Percentiles rank a stretch among this genome's conserved stretches.
phyloP scores from a whole-genome alignment of 108 stramenopile genomes.

The Discostella stelligeroides region DNA sequence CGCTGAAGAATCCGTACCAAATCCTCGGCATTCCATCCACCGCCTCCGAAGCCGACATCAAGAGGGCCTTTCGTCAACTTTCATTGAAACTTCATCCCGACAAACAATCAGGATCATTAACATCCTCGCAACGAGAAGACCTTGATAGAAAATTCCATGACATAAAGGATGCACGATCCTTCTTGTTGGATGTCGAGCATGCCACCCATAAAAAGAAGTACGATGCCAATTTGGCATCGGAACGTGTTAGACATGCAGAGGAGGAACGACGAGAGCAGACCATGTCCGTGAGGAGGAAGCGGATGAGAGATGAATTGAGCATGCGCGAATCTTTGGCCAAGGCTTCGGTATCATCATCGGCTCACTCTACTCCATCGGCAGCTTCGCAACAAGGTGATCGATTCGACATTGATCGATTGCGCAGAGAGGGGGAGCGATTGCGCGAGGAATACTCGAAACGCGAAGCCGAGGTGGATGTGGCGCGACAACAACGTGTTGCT shows the following conservation, averaged over 20 bases:
- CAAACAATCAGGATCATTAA: slow-evolving; percentile 72
- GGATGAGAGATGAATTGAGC: slow-evolving; percentile 71
- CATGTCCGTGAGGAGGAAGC: slow-evolving; percentile 72
- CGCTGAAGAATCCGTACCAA: slow-evolving; percentile 69
- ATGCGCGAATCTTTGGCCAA: slow-evolving; percentile 59
- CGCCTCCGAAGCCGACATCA: slow-evolving; percentile 69
- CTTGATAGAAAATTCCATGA: slow-evolving; percentile 60
- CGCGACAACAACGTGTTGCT: slow-evolving; percentile 35
- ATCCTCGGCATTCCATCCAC: slow-evolving; percentile 55
- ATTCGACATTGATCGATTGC: slow-evolving; percentile 59
- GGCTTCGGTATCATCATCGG: not conserved
- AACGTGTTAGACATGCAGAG: slow-evolving; percentile 52
- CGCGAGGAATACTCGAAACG: slow-evolving; percentile 63
- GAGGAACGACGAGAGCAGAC: slow-evolving; percentile 64
- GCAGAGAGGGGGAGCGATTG: slow-evolving; percentile 64
- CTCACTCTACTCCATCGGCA: too few species aligned
- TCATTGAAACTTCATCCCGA: slow-evolving; percentile 91
- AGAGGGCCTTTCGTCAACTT: slow-evolving; percentile 75
- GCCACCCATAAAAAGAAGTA: slow-evolving; percentile 57
- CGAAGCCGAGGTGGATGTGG: slow-evolving; percentile 47
- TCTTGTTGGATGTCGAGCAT: slow-evolving; percentile 67
- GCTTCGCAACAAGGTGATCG: slow-evolving; percentile 28
- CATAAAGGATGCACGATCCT: slow-evolving; percentile 64
- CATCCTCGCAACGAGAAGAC: slow-evolving; percentile 28
- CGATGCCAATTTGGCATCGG: slow-evolving; percentile 65